These are phyloP conservation scores for Talaromyces sp. DNA, from an alignment of 2,329 filamentous ascomycete species.

Conservation along the genomic window DNA sequence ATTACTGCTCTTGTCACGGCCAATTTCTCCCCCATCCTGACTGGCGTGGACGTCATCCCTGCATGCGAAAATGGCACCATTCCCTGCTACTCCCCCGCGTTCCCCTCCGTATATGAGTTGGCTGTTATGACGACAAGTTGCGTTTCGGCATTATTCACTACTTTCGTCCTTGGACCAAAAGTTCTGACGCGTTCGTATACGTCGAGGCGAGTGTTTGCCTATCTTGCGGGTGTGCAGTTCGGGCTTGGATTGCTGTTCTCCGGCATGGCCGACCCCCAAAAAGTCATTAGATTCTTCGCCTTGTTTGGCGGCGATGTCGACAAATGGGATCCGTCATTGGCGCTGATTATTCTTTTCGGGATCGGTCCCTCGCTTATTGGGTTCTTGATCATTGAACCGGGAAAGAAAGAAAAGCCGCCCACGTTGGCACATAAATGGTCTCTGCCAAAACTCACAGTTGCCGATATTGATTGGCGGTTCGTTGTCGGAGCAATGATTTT, in stretches of 20 bases:
- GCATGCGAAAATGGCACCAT: conserved; percentile 32
- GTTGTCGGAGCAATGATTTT: conserved; percentile 48
- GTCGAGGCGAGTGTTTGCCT: conserved; percentile 39
- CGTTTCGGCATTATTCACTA: conserved; percentile 30
- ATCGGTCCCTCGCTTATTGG: conserved; percentile 46
- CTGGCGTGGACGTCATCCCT: conserved; percentile 38
- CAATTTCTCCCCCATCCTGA: conserved; percentile 26
- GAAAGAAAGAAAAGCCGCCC: conserved; percentile 29
- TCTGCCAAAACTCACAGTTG: conserved; percentile 45
- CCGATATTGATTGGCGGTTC: conserved; percentile 50
- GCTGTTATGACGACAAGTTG: conserved; percentile 35
- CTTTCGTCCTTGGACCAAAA: conserved; percentile 34
- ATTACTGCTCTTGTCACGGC: conserved; percentile 43
- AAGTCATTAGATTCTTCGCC: conserved; percentile 51
- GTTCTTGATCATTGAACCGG: conserved; percentile 31
- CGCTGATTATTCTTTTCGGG: conserved; percentile 49
- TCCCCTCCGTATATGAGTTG: conserved; percentile 38
- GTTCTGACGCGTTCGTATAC: conserved; percentile 28
- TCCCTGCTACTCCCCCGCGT: conserved; percentile 49
- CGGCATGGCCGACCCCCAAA: conserved; percentile 51
- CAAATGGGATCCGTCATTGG: conserved; percentile 51
- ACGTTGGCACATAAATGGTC: conserved; percentile 42
- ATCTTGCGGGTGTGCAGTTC: conserved; percentile 50
- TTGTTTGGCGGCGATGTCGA: conserved; percentile 39
- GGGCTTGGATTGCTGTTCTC: conserved; percentile 51